Base-by-base conservation (phyloP, 2,329 filamentous ascomycete genomes). In the Arthrobotrys pseudoclavata region DNA sequence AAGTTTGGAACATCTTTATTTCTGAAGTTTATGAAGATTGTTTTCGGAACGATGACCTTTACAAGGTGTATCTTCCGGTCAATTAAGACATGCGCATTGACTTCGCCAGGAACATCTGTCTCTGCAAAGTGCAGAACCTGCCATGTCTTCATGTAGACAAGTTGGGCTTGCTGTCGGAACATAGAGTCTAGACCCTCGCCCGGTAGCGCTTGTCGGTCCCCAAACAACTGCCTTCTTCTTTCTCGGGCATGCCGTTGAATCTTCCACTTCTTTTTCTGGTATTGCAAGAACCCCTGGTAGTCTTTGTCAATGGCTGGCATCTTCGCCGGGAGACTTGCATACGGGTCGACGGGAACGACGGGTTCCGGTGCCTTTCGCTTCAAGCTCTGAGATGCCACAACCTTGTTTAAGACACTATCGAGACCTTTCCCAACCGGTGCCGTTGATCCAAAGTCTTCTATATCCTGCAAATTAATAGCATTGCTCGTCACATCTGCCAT, bases 201-300 rank as follows among this genome's bases (percentile, higher is more conserved):
- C 80, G 88, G 86, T 60, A 86, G 86, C 10, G 86, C 86, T 76
- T 90, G 88, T 71, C 91, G 91, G 81, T 99, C 95, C 76, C 96
- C 96, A 81, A 99, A 99, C 0, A 99, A 86, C 83, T 99, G 96
- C 60, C 95, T 89, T 79, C 96, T 88, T 50, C 95, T 90, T 76
- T 91, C 87, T 22, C 96, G 90, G 37, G 95, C 94, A 83, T 97
- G 92, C 82, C 94, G 97, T 83, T 99, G 96, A 42, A 98, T 91
- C 85, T 95, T 97, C 96, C 96, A 99, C 84, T 99, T 99, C 85
- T 94, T 90, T 84, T 99, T 99, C 83, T 99, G 96, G 82, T 98
- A 98, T 82, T 91, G 88, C 66, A 99, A 84, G 86, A 97, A 99
- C 0, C 89, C 93, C 18, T 89, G 86, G 81, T 99, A 99, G 83